Evolutionary conservation across 2,329 filamentous ascomycete genomes (phyloP).

Genomic region (Dothiorella sarmentorum): DNA sequence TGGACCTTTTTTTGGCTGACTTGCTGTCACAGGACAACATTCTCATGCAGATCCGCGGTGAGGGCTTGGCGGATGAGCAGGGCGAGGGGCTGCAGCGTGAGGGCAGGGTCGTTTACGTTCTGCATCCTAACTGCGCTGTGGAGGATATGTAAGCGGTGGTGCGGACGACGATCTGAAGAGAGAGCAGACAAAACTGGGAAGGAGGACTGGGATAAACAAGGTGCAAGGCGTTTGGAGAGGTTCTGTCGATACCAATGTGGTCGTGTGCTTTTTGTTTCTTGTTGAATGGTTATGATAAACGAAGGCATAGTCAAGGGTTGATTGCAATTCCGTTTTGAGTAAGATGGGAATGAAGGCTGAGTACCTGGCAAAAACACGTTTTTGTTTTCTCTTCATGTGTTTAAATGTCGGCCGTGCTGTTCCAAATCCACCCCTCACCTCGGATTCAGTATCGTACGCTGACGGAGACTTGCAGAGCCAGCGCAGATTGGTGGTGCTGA

Average conservation of each 20-base stretch:
- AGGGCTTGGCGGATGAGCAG: constrained; percentile 79
- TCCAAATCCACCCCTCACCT: too few species aligned
- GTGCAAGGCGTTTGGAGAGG: constrained; percentile 5
- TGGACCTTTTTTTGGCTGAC: constrained; percentile 23
- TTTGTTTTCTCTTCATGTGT: too few species aligned
- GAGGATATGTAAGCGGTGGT: constrained; percentile 51
- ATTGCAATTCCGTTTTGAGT: background rate
- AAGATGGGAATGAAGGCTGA: too few species aligned
- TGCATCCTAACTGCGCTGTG: constrained; percentile 91
- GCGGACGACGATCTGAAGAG: background rate
- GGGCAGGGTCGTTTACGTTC: constrained; percentile 69
- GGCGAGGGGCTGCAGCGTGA: constrained; percentile 54
- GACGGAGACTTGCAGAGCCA: too few species aligned
- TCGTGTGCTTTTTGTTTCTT: background rate
- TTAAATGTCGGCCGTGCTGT: too few species aligned
- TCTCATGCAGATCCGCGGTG: constrained; percentile 65
- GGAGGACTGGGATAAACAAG: background rate
- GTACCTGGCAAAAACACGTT: too few species aligned
- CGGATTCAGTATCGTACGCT: too few species aligned
- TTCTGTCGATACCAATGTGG: background rate
- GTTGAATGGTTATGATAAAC: background rate
- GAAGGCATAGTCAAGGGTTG: background rate
- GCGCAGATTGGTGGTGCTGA: too few species aligned
- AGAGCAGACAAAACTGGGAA: background rate
- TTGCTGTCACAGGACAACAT: constrained; percentile 52